Percentiles rank a stretch among this genome's conserved stretches.
phyloP scores from a whole-genome alignment of 441 rosid species.

The Populus hybrid region DNA sequence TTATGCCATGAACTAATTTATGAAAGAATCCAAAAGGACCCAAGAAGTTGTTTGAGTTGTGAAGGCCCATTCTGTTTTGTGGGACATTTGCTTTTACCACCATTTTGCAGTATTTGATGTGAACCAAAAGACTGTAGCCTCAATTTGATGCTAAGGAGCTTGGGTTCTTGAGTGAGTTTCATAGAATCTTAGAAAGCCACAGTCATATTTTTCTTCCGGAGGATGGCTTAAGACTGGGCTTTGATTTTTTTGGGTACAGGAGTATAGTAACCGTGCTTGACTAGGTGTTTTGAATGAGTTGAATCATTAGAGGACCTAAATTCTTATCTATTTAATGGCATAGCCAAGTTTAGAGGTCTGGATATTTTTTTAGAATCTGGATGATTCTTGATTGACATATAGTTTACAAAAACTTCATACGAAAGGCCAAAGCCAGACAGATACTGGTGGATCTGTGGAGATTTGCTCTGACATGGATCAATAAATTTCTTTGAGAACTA shows the following conservation, averaged over 20 bases:
- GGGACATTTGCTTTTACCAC: background rate
- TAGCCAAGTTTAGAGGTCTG: background rate
- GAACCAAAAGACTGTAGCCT: background rate
- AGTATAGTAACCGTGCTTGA: background rate
- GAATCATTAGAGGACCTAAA: background rate
- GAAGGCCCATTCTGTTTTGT: background rate
- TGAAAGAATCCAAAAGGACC: background rate
- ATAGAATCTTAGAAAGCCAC: background rate
- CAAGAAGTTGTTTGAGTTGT: background rate
- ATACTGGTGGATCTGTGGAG: background rate
- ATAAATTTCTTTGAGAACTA: background rate
- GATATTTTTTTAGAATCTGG: background rate
- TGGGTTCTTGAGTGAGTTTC: background rate
- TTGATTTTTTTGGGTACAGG: background rate
- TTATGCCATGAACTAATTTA: conserved; percentile 14
- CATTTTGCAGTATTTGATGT: background rate
- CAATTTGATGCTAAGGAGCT: background rate
- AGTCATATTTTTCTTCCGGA: background rate
- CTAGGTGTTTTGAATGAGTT: background rate
- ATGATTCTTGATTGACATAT: background rate
- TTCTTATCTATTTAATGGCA: background rate
- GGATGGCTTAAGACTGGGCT: background rate
- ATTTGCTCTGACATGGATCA: background rate
- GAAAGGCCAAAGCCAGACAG: background rate
- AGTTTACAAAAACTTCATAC: background rate